These are phyloP conservation scores for Aspergillus biplanus DNA, from an alignment of 495 filamentous ascomycete genomes.

Conservation along the genomic window DNA sequence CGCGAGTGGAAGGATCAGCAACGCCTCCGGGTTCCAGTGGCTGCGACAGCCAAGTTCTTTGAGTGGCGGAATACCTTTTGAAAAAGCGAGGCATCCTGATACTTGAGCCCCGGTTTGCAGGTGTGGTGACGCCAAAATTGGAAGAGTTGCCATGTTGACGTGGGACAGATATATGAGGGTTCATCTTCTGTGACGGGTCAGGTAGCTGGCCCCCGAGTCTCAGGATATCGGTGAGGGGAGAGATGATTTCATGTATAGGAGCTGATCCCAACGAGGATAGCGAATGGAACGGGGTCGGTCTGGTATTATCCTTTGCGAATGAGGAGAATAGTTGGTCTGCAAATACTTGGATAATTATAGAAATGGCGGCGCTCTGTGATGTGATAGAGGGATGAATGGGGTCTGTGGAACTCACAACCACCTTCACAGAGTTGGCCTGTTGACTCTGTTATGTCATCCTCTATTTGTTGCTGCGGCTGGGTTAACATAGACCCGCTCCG, in stretches of 20 bases:
- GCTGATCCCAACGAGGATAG: slow-evolving; percentile 1
- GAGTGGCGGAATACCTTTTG: slow-evolving; percentile 44
- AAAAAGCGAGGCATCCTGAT: slow-evolving; percentile 62
- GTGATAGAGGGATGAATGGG: not conserved
- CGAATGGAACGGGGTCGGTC: not conserved
- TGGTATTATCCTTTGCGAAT: too few species aligned
- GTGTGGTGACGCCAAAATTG: slow-evolving; percentile 56
- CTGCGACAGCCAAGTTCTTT: not conserved
- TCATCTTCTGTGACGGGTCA: slow-evolving; percentile 45
- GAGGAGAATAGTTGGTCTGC: too few species aligned
- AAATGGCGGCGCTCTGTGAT: not conserved
- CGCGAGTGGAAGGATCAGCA: slow-evolving; percentile 11
- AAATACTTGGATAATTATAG: not conserved
- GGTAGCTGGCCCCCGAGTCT: slow-evolving; percentile 11
- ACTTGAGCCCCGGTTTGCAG: slow-evolving; percentile 52
- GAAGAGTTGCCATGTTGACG: slow-evolving; percentile 59
- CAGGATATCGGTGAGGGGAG: slow-evolving; percentile 19
- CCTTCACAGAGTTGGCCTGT: not conserved
- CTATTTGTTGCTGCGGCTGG: not conserved
- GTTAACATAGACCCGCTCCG: slow-evolving; percentile 10
- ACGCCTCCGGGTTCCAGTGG: slow-evolving; percentile 2
- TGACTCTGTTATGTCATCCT: slow-evolving; percentile 25
- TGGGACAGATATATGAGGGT: slow-evolving; percentile 65
- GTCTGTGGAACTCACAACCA: slow-evolving; percentile 1
- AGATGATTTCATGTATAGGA: slow-evolving; percentile 17